Conservation (phyloP, 176 grass and related monocot genomes). For the Metroxylon sagu region DNA sequence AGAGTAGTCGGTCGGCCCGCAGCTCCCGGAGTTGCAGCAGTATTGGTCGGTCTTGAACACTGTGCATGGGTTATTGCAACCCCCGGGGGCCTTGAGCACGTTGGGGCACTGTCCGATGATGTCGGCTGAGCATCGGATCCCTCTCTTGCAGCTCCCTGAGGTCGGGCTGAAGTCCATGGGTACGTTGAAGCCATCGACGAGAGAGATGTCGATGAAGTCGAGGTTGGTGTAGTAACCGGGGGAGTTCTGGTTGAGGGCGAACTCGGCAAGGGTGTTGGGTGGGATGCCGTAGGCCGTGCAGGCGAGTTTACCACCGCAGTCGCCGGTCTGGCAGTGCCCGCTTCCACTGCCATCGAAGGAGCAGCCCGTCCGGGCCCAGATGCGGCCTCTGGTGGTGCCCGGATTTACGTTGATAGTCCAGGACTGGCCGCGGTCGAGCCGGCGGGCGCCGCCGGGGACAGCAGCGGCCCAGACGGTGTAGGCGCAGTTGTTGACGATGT, state of each 20-base stretch:
- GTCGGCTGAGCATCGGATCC: conserved; percentile 21
- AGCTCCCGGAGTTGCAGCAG: conserved; percentile 13
- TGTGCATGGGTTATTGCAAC: conserved; percentile 36
- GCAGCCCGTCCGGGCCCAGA: conserved; percentile 54
- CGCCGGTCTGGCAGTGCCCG: not conserved
- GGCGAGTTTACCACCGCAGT: too few relatives aligned
- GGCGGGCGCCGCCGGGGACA: conserved; percentile 22
- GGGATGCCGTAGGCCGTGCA: too few relatives aligned
- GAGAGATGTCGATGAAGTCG: too few relatives aligned
- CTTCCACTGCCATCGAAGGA: conserved; percentile 12
- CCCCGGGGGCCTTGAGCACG: conserved; percentile 21
- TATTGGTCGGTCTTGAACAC: conserved; percentile 35
- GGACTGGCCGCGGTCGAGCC: conserved; percentile 23
- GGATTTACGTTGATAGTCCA: conserved; percentile 24
- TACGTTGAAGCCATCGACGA: too few relatives aligned
- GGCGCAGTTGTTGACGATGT: conserved; percentile 34
- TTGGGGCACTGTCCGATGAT: conserved; percentile 23
- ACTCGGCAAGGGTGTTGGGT: too few relatives aligned
- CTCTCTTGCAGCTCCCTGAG: not conserved
- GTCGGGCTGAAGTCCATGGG: too few relatives aligned
- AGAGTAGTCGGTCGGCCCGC: conserved; percentile 32
- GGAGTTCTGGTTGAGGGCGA: conserved; percentile 19
- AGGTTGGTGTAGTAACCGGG: conserved; percentile 34
- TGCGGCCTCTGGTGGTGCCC: conserved; percentile 20
- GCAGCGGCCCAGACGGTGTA: conserved; percentile 48